Evolutionary conservation across 306 rosid genomes (phyloP).

Genomic region (Echinosophora koreensis): DNA sequence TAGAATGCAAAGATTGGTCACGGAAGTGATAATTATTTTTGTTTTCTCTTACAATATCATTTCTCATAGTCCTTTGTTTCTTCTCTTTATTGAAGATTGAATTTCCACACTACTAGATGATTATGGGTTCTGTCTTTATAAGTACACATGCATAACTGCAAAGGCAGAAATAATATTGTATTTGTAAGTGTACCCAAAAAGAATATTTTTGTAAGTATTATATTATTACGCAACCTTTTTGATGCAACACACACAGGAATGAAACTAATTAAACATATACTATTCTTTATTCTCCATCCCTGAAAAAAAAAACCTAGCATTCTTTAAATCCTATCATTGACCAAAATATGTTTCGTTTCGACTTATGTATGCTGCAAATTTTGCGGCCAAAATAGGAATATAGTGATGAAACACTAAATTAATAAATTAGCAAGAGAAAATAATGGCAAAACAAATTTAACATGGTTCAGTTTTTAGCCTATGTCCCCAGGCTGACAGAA

Average conservation of each 20-base stretch:
- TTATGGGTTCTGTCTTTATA: neutral
- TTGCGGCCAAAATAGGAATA: neutral
- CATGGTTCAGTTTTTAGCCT: slow-evolving; percentile 15
- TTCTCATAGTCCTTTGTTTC: slow-evolving; percentile 21
- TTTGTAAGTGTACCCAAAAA: neutral
- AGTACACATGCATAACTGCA: neutral
- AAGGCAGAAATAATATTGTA: neutral
- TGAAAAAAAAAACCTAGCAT: neutral
- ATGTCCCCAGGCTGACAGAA: neutral
- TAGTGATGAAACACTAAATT: neutral
- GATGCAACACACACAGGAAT: neutral
- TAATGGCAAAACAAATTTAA: neutral
- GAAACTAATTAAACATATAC: neutral
- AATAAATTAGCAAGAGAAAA: slow-evolving; percentile 4
- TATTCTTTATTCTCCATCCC: neutral
- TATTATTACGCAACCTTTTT: neutral
- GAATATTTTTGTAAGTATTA: too few relatives aligned
- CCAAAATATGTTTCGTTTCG: neutral
- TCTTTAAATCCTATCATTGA: slow-evolving; percentile 16
- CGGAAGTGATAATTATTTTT: neutral
- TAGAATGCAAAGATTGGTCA: slow-evolving; percentile 1
- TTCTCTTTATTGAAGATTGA: neutral
- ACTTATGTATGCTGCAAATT: too few relatives aligned
- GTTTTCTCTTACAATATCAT: neutral
- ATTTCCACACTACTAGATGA: slow-evolving; percentile 15